These are phyloP conservation scores for Aspergillus costaricaensis DNA, from an alignment of 2,329 filamentous ascomycete genomes.

Conservation along the genomic window DNA sequence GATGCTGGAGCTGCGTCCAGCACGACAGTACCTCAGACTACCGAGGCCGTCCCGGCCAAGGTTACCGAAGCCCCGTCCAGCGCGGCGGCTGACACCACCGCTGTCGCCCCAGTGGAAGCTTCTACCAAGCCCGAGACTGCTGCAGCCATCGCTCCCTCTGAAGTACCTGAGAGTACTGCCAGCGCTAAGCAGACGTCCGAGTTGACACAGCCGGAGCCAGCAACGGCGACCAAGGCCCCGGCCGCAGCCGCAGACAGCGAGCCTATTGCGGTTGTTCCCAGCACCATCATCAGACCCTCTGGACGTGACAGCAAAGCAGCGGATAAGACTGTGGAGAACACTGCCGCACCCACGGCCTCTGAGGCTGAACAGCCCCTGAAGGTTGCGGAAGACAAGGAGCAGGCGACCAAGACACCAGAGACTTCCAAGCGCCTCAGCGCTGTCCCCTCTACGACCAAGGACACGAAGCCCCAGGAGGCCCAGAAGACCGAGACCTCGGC, in stretches of 20 bases:
- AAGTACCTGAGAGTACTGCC: not conserved
- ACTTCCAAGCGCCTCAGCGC: slow-evolving; percentile 20
- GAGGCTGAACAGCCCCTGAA: slow-evolving; percentile 7
- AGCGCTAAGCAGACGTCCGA: not conserved
- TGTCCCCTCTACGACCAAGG: slow-evolving; percentile 22
- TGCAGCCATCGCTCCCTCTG: not conserved
- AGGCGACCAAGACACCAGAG: slow-evolving; percentile 18
- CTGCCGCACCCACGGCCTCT: not conserved
- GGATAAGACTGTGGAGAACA: not conserved
- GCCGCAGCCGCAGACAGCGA: not conserved
- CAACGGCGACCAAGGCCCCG: not conserved
- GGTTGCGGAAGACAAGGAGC: slow-evolving; percentile 18
- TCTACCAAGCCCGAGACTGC: not conserved
- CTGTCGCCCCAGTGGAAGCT: not conserved
- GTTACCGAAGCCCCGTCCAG: not conserved
- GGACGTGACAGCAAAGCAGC: not conserved
- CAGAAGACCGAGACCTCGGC: slow-evolving; percentile 20
- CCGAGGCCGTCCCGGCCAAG: not conserved
- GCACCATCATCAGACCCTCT: not conserved
- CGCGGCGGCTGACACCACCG: not conserved
- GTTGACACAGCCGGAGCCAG: not conserved
- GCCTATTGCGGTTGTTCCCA: not conserved
- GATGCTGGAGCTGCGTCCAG: not conserved
- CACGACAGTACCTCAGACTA: not conserved
- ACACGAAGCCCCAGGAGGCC: slow-evolving; percentile 24